Conservation (phyloP, 176 grass and related monocot genomes). For the Zea mays region Zm-B73-REFERENCE-NAM-5.0 NC_050102.1:82508001-82508500, state of each 20-base stretch:
- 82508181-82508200: not conserved
- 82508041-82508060: constrained; percentile 22
- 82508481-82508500: too few relatives aligned
- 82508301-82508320: not conserved
- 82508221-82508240: not conserved
- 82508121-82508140: not conserved
- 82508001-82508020: constrained; percentile 71
- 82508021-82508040: constrained; percentile 43
- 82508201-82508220: not conserved
- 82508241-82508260: not conserved
- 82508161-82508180: constrained; percentile 5
- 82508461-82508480: too few relatives aligned
- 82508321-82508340: not conserved
- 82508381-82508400: too few relatives aligned
- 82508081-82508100: not conserved
- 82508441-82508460: too few relatives aligned
- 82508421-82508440: too few relatives aligned
- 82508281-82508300: not conserved
- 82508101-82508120: constrained; percentile 12
- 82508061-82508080: not conserved
- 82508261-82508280: not conserved
- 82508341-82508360: too few relatives aligned
- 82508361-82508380: too few relatives aligned
- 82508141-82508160: not conserved
- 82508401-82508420: too few relatives aligned